A percentile compares a stretch with the other conserved stretches of the same genome.
These are phyloP conservation scores for Hamigera avellanea DNA, from an alignment of 495 filamentous ascomycete species.

Conservation along the genomic window DNA sequence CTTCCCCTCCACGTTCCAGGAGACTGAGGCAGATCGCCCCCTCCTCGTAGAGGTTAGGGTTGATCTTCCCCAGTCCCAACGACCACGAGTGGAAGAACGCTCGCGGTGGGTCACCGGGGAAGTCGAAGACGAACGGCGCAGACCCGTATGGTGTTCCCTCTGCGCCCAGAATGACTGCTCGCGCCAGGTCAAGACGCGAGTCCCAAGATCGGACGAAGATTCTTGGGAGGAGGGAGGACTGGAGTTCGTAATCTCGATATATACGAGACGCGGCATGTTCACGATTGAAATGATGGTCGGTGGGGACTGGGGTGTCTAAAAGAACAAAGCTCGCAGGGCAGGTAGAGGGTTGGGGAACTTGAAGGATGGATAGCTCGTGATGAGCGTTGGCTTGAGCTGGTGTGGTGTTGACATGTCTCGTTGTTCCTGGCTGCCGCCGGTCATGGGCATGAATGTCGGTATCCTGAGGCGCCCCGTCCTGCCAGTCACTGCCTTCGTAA, in stretches of 20 bases:
- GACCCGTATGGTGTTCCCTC: conserved; percentile 49
- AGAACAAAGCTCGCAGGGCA: conserved; percentile 28
- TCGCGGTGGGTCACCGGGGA: conserved; percentile 35
- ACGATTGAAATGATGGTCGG: conserved; percentile 41
- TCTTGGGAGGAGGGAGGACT: conserved; percentile 39
- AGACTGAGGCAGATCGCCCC: conserved; percentile 50
- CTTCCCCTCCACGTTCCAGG: conserved; percentile 46
- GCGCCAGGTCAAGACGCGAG: conserved; percentile 42
- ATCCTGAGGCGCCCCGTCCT: too few species aligned
- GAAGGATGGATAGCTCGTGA: conserved; percentile 4
- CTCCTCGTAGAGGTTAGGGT: conserved; percentile 54
- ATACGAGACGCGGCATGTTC: too few species aligned
- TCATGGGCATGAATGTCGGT: too few species aligned
- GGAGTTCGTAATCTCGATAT: conserved; percentile 43
- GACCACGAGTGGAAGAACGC: conserved; percentile 50
- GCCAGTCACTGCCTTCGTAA: too few species aligned
- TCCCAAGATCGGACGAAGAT: conserved; percentile 52
- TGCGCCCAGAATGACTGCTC: conserved; percentile 47
- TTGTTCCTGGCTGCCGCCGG: too few species aligned
- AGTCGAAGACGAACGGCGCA: conserved; percentile 49
- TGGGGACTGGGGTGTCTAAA: conserved; percentile 31
- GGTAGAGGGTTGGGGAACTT: conserved; percentile 9
- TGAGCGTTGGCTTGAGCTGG: background rate
- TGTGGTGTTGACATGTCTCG: too few species aligned
- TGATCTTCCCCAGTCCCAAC: conserved; percentile 36